Evolutionary conservation across 257 asterid species (phyloP).

Genomic region (Eustoma russellianum): DNA sequence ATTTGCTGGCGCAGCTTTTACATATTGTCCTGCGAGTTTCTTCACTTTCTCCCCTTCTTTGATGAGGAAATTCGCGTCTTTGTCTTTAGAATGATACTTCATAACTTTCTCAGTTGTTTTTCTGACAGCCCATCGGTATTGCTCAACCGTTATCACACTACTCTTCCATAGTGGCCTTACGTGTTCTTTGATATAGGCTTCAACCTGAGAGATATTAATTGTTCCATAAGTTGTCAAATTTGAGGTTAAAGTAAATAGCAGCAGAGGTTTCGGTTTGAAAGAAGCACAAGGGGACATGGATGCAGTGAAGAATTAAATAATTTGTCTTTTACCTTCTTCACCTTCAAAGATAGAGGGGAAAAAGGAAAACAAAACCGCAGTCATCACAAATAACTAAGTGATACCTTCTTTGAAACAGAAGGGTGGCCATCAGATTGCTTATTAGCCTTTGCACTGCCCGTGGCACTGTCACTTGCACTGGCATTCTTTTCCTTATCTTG

Average conservation of each 20-base stretch:
- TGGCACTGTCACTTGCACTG: conserved; percentile 2
- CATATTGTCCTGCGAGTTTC: conserved; percentile 84
- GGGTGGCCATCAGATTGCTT: conserved; percentile 35
- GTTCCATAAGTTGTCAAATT: too few species aligned
- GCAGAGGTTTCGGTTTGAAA: too few species aligned
- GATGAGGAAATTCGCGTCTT: conserved; percentile 80
- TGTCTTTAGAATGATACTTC: conserved; percentile 85
- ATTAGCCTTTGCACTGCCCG: conserved; percentile 15
- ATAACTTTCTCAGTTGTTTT: conserved; percentile 92
- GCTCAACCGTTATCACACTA: conserved; percentile 85
- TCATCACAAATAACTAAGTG: conserved; percentile 2
- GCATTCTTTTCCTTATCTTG: conserved; percentile 29
- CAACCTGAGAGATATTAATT: conserved; percentile 46
- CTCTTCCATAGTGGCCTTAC: conserved; percentile 92
- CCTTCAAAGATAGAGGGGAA: too few species aligned
- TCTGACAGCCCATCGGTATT: conserved; percentile 87
- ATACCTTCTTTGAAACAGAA: conserved; percentile 33
- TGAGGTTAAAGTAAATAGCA: too few species aligned
- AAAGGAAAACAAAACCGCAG: too few species aligned
- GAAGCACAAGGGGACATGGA: too few species aligned
- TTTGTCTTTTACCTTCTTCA: background rate
- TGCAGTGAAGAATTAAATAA: background rate
- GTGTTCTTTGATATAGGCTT: conserved; percentile 92
- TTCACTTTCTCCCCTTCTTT: conserved; percentile 96
- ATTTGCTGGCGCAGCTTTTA: conserved; percentile 69